Base-by-base conservation (phyloP, 2,329 filamentous ascomycete species). In the Aspergillus tanneri region DNA sequence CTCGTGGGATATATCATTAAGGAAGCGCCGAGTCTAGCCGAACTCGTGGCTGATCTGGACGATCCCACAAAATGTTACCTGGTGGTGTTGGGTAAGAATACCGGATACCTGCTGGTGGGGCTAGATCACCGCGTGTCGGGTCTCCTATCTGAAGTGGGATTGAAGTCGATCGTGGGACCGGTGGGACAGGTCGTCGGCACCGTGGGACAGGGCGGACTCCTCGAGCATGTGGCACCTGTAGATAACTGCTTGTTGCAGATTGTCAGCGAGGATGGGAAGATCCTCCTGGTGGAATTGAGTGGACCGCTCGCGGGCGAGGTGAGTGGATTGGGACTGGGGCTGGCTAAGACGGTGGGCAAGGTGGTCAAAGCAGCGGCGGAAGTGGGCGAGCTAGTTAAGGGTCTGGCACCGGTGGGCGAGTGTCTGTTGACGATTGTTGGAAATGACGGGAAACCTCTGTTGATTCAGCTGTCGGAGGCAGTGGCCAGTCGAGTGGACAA, bases 1-100 rank as follows among this genome's bases (percentile, higher is more conserved):
- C 61, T 64, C 44, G 53, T 60, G 22, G 65, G 65, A 32, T 40
- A 50, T 35, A 54, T 68, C 19, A 50, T 67, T 41, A 52, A 54
- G 19, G 52, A 56, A 37, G 62, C 64, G n/a, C 46, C 49, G 42
- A 50, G 37, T 38, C 39, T 63, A 14, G 62, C 62, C 50, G 64
- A 59, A 27, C 59, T 67, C 34, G 14, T 66, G 40, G 52, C 46
- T 16, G 49, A 60, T 40, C 24, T 65, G 7, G 59, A 52, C 28
- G 43, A 45, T 8, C 30, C 43, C 21, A 52, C 57, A 14, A 52
- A 64, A 41, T 52, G 50, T 24, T 50, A 59, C 30, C 51, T 63
- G 23, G 49, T 57, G 11, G 52, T 58, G 12, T 39, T 58, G 21
- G 60, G 58, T 42, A 38, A 55, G 36, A 50, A 53, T 24, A 35